A percentile compares a stretch with the other conserved stretches of the same genome.
These are phyloP conservation scores for Plectosphaerella sp. DNA, from an alignment of 2,329 filamentous ascomycete species.

Conservation along the genomic window DNA sequence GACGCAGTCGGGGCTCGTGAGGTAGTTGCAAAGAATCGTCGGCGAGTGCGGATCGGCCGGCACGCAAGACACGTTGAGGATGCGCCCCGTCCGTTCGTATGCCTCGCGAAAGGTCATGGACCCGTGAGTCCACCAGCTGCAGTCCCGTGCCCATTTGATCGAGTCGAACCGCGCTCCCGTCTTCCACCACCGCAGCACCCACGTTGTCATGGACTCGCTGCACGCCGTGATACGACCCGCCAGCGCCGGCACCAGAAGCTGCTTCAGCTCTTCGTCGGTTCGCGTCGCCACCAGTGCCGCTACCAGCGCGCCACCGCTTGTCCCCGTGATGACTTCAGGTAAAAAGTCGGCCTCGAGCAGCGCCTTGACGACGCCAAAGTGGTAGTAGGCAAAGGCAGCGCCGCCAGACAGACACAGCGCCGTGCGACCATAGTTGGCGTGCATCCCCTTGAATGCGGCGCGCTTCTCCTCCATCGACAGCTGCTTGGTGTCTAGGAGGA, in stretches of 20 bases:
- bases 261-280: conserved; percentile 85
- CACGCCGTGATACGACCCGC: conserved; percentile 81
- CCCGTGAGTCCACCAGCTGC: conserved; percentile 85
- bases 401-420: conserved; percentile 91
- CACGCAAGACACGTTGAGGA: conserved; percentile 93
- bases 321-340: conserved; percentile 93
- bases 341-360: conserved; percentile 80
- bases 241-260: conserved; percentile 81
- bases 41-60: conserved; percentile 92
- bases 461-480: conserved; percentile 71
- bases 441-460: conserved; percentile 77
- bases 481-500: conserved; percentile 64
- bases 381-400: conserved; percentile 93
- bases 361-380: conserved; percentile 88
- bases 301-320: conserved; percentile 87
- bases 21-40: conserved; percentile 89
- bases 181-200: conserved; percentile 81
- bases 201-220: conserved; percentile 69
- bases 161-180: conserved; percentile 94
- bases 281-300: conserved; percentile 83
- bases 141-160: conserved; percentile 81
- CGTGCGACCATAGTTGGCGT: conserved; percentile 87
- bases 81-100: conserved; percentile 87
- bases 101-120: conserved; percentile 94
- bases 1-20: conserved; percentile 93